Conservation (phyloP, 352 stramenopile genomes). For the Globisporangium emineosum region DNA sequence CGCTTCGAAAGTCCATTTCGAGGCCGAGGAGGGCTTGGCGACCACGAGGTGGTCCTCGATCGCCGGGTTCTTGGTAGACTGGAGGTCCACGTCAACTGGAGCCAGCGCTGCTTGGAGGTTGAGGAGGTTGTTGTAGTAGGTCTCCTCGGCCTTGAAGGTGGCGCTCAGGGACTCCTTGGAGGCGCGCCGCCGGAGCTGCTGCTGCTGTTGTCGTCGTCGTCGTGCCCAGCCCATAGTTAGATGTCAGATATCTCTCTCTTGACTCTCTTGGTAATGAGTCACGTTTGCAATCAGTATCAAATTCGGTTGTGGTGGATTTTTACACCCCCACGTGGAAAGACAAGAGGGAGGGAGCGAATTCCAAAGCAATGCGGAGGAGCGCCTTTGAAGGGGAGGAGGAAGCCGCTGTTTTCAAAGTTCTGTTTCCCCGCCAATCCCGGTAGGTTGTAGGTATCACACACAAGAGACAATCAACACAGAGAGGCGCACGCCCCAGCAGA, state of each 20-base stretch:
- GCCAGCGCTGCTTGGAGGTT: neutral
- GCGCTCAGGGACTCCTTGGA: conserved; percentile 7
- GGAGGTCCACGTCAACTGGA: neutral
- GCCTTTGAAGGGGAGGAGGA: neutral
- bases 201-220: conserved; percentile 20
- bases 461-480: conserved; percentile 3
- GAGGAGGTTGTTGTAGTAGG: neutral
- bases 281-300: conserved; percentile 13
- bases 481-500: no score
- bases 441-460: neutral
- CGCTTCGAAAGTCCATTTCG: conserved; percentile 6
- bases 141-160: neutral
- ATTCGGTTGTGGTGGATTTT: conserved; percentile 19
- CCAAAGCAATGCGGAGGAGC: neutral
- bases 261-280: neutral
- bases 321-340: neutral
- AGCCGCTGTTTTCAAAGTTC: conserved; percentile 7
- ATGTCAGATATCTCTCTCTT: neutral
- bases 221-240: conserved; percentile 19
- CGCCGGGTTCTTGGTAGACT: neutral
- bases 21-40: neutral
- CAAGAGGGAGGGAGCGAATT: neutral
- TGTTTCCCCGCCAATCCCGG: neutral
- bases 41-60: neutral
- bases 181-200: conserved; percentile 17